phyloP scores from a whole-genome alignment of 208 protist species.

The Naegleria fowleri region DNA sequence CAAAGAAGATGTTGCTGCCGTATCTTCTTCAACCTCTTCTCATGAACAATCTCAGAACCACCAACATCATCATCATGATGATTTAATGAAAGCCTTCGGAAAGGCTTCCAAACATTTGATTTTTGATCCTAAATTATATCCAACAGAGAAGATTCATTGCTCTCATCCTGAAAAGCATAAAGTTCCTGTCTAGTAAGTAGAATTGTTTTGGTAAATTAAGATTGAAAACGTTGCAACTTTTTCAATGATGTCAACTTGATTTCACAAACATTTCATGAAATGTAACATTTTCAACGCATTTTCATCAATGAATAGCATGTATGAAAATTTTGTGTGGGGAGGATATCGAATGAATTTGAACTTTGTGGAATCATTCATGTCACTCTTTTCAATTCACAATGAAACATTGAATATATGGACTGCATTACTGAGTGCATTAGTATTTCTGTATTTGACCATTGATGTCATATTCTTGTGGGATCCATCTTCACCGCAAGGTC shows the following conservation, averaged over 20 bases:
- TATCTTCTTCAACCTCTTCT: not conserved
- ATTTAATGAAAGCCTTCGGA: not conserved
- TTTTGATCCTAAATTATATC: not conserved
- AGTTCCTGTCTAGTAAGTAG: not conserved
- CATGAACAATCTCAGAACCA: not conserved
- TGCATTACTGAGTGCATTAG: not conserved
- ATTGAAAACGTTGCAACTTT: too few relatives aligned
- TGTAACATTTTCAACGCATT: too few relatives aligned
- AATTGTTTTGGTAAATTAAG: not conserved
- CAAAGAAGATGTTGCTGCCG: too few relatives aligned
- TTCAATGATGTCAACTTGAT: too few relatives aligned
- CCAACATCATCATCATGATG: not conserved
- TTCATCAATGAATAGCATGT: not conserved
- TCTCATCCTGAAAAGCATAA: not conserved
- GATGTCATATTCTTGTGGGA: not conserved
- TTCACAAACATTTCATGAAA: too few relatives aligned
- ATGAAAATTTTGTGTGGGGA: not conserved
- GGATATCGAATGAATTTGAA: conserved; percentile 1
- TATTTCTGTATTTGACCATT: not conserved
- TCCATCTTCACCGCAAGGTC: not conserved
- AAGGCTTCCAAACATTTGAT: not conserved
- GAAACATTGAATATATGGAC: conserved; percentile 6
- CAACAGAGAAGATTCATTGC: not conserved
- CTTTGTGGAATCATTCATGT: not conserved
- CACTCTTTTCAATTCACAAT: not conserved